phyloP scores from a whole-genome alignment of 2,329 filamentous ascomycete species.

The Trichoderma afroharzianum region DNA sequence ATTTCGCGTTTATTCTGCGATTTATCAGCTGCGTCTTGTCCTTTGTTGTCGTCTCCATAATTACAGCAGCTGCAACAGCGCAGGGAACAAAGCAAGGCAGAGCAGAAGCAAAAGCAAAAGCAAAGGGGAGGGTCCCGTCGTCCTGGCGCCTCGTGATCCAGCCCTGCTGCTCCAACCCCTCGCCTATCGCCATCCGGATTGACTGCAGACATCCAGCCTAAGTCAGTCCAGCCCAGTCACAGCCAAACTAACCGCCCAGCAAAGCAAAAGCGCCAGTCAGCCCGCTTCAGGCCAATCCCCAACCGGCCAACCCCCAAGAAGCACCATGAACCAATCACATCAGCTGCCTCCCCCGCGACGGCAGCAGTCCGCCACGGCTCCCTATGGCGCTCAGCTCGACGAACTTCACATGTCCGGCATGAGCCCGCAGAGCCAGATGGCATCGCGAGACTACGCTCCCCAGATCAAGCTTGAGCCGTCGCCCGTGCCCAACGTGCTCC shows the following conservation, averaged over 20 bases:
- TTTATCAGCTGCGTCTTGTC: not conserved
- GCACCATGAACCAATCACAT: conserved; percentile 41
- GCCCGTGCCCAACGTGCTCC: conserved; percentile 55
- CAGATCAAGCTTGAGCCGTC: conserved; percentile 51
- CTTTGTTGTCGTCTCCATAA: not conserved
- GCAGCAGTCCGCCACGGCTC: conserved; percentile 25
- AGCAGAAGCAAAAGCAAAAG: not conserved
- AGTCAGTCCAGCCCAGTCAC: not conserved
- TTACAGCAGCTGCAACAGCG: not conserved
- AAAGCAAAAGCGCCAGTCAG: not conserved
- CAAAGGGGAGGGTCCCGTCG: conserved; percentile 12
- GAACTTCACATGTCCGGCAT: conserved; percentile 54
- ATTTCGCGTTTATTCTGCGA: not conserved
- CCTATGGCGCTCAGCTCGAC: conserved; percentile 39
- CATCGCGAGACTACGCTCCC: conserved; percentile 48
- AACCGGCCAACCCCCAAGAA: not conserved
- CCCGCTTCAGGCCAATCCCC: not conserved
- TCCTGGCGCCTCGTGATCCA: conserved; percentile 19
- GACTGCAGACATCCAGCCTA: not conserved
- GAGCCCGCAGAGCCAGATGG: conserved; percentile 42
- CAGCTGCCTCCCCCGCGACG: conserved; percentile 32
- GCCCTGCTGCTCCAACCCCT: conserved; percentile 12
- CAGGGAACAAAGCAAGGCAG: not conserved
- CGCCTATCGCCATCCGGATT: conserved; percentile 12
- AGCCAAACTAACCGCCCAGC: not conserved